These are phyloP conservation scores for Pittosporum tobira DNA, from an alignment of 129 eudicot genomes.

Conservation along the genomic window DNA sequence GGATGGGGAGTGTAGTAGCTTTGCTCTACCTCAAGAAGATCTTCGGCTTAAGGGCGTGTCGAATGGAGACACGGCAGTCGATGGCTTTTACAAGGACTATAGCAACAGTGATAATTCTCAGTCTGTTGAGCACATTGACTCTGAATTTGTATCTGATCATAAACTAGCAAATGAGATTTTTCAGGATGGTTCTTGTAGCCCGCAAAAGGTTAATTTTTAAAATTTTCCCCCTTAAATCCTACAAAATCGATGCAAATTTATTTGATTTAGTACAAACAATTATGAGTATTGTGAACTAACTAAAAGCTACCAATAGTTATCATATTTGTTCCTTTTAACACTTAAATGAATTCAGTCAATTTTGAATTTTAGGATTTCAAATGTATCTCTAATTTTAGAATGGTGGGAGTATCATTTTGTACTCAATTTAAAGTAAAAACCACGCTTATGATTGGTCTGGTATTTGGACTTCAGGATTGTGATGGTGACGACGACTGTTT, in stretches of 20 bases:
- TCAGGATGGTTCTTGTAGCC: constrained; percentile 31
- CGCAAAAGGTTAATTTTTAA: constrained; percentile 19
- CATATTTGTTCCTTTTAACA: too few relatives aligned
- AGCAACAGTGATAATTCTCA: constrained; percentile 49
- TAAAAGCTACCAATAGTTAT: too few relatives aligned
- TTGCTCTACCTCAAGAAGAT: constrained; percentile 10
- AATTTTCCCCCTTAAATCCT: neutral
- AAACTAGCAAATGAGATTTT: constrained; percentile 17
- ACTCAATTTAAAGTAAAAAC: neutral
- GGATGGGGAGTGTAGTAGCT: constrained; percentile 14
- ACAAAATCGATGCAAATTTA: too few relatives aligned
- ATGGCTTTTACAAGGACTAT: constrained; percentile 35
- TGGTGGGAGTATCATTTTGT: too few relatives aligned
- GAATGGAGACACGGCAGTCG: constrained; percentile 23
- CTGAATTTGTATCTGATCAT: constrained; percentile 37
- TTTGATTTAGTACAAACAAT: too few relatives aligned
- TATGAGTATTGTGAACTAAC: too few relatives aligned
- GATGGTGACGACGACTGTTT: constrained; percentile 57
- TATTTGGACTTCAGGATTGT: constrained; percentile 20
- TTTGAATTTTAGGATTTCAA: neutral
- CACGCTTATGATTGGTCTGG: neutral
- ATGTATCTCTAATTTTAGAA: neutral
- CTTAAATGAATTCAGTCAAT: too few relatives aligned
- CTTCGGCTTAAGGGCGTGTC: constrained; percentile 15
- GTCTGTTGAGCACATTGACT: constrained; percentile 37